Base-by-base conservation (phyloP, 257 asterid genomes). In the Avicennia marina region DNA sequence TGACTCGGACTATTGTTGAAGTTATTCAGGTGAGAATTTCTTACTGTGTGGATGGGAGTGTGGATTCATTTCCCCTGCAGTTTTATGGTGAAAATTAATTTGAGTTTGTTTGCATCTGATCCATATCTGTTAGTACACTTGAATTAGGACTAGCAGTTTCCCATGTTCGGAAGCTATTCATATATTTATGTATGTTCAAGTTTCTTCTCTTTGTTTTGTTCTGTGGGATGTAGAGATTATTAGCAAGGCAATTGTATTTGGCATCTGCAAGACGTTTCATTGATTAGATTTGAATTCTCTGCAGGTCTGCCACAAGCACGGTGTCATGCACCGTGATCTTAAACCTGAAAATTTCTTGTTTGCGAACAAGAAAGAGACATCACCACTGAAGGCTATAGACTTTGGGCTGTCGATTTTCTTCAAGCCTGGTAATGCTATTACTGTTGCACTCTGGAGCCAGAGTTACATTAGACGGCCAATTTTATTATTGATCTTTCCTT, bases 261-360 rank as follows among this genome's bases (percentile, higher is more conserved):
- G n/a, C n/a, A 26, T 4, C 46, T 40, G 10, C 13, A 3, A 2
- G 13, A 8, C 4, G 4, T 4, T 40, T 3, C 4, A 8, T n/a
- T 40, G 17, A 3, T 40, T 40, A 4, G 6, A 40, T 4, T 40
- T n/a, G n/a, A 16, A 9, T 38, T 2, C n/a, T 38, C 26, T 50
- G 41, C 77, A 83, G 90, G 63, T 64, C 46, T 83, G 90, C 71
- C 90, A 83, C 41, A 72, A 68, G 63, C 78, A 79, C 0, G 90
- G 90, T 7, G 90, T 83, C 52, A 83, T 83, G 74, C 90, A 83
- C 51, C 84, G 90, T 26, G 90, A 83, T 77, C 87, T 83, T 11
- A 83, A 83, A 61, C 87, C 90, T 1, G 87, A 83, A 29, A 83
- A 83, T 39, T 83, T 79, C 78, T 71, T 83, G 67, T 83, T 72